These are phyloP conservation scores for Phytopythium delawarense DNA, from an alignment of 352 stramenopile species.

Conservation along the genomic window DNA sequence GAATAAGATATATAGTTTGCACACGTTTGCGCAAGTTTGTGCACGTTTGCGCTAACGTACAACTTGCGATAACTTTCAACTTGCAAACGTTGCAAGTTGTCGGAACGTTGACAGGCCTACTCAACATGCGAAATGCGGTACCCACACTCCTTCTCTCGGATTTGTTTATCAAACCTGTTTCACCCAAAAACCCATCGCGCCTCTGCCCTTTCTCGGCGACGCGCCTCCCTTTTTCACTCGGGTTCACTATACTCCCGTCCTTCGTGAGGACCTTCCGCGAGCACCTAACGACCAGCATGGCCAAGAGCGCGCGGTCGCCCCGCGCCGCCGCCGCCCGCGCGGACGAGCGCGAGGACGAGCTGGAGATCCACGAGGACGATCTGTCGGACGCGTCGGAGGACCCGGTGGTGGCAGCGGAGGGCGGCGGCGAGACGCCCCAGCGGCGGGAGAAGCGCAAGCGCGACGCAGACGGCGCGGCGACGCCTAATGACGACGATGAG, in stretches of 20 bases:
- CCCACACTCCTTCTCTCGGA: too few relatives aligned
- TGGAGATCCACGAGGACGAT: constrained; percentile 23
- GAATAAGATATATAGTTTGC: too few relatives aligned
- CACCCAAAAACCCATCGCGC: constrained; percentile 2
- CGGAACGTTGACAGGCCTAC: too few relatives aligned
- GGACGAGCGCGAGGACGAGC: constrained; percentile 24
- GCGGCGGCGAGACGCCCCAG: constrained; percentile 1
- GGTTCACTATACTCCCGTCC: not conserved
- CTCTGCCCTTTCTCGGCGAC: not conserved
- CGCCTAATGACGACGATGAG: constrained; percentile 60
- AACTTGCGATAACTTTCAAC: too few relatives aligned
- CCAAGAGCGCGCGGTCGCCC: constrained; percentile 1
- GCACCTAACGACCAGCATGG: not conserved
- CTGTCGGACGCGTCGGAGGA: constrained; percentile 24
- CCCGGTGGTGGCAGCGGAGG: not conserved
- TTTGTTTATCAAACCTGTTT: constrained; percentile 5
- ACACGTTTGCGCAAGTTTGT: too few relatives aligned
- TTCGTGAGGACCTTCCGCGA: not conserved
- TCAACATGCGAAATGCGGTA: too few relatives aligned
- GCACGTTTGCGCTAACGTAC: too few relatives aligned
- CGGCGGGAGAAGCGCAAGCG: constrained; percentile 39
- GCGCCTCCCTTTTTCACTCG: not conserved
- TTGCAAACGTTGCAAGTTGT: too few relatives aligned
- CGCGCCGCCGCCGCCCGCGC: constrained; percentile 3
- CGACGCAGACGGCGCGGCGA: constrained; percentile 11